Base-by-base conservation (phyloP, 352 stramenopile species). In the Pythium pyrilobum region DNA sequence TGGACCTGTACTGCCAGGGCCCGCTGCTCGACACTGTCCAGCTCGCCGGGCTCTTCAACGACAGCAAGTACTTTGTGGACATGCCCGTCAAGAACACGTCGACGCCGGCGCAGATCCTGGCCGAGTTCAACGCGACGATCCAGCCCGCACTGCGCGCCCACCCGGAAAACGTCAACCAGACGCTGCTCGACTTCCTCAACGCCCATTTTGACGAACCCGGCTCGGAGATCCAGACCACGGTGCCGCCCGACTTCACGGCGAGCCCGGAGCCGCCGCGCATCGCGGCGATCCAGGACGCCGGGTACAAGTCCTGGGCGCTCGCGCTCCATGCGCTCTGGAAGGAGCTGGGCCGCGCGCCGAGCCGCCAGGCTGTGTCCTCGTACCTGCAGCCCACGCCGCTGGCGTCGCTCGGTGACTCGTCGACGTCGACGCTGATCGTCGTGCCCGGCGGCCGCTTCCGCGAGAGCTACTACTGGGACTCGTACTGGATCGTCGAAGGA, bases 51-150 rank as follows among this genome's bases (percentile, higher is more conserved):
- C 37, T 96, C 23, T 96, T 92, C 46, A 58, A 65, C 11, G 87
- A 96, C 63, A 88, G 75, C 67, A 96, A 96, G 49, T 67, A 86
- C 41, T 96, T 96, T 66, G 87, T 96, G 3, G 85, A 96, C 62
- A 93, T 95, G 85, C 81, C 87, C 21, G 74, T 96, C 49, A 84
- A 77, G 57, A 60, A 51, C 38, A 67, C 57, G 48, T 66, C 56
- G 36, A 18, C 37, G n/a, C 54, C 66, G 13, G 62, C 59, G 15
- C 62, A 64, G 23, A 69, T 84, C 24, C 49, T 76, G 18, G 21
- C 59, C 18, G 69, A 70, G 6, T 74, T 87, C 48, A 53, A 55
- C 28, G 2, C 3, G 7, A 16, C 52, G 15, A 40, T 61, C 15
- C 18, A 52, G 25, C 45, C 51, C 10, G 27, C 43, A 16, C 18